A percentile compares a stretch with the other conserved stretches of the same genome.
Evolutionary conservation across 1,284 basidiomycete genomes (phyloP).

Genomic region (Kwoniella shivajii): DNA sequence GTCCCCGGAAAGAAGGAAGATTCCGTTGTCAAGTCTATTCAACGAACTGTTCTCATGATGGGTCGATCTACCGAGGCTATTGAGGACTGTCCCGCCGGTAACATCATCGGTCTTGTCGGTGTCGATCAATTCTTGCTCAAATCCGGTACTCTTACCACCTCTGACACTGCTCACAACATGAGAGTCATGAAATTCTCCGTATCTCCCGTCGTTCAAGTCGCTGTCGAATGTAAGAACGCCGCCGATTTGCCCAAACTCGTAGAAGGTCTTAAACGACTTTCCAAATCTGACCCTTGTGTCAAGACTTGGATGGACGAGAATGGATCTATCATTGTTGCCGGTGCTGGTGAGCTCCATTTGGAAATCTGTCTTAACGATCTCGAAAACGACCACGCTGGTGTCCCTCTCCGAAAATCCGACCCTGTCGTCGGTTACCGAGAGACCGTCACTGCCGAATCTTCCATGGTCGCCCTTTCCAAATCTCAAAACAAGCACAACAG

Average conservation of each 20-base stretch:
- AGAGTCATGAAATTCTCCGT: conserved; percentile 99
- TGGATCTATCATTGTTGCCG: conserved; percentile 98
- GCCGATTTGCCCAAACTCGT: conserved; percentile 99
- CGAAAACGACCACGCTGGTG: conserved; percentile 99
- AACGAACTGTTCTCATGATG: conserved; percentile 99
- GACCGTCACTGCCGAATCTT: conserved; percentile 95
- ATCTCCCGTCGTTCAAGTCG: conserved; percentile 98
- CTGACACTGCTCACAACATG: conserved; percentile 99
- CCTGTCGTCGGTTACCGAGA: conserved; percentile 98
- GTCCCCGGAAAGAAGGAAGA: conserved; percentile 98
- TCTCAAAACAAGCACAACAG: conserved; percentile 99
- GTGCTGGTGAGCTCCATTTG: conserved; percentile 98
- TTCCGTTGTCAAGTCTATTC: conserved; percentile 96
- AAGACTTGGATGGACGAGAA: conserved; percentile 91
- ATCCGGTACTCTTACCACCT: conserved; percentile 95
- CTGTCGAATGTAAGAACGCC: conserved; percentile 99
- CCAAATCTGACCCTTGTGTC: conserved; percentile 99
- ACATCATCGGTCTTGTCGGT: conserved; percentile 99
- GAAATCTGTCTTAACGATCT: conserved; percentile 99
- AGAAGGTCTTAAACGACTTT: conserved; percentile 99
- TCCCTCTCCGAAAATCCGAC: conserved; percentile 98
- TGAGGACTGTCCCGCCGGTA: conserved; percentile 98
- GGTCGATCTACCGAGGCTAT: conserved; percentile 98
- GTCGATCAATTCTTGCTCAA: conserved; percentile 99
- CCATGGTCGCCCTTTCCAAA: conserved; percentile 95